Evolutionary conservation across 495 filamentous ascomycete species (phyloP), one percentile per base, ranked within the genome.

Genomic region (Tuber indicum): DNA sequence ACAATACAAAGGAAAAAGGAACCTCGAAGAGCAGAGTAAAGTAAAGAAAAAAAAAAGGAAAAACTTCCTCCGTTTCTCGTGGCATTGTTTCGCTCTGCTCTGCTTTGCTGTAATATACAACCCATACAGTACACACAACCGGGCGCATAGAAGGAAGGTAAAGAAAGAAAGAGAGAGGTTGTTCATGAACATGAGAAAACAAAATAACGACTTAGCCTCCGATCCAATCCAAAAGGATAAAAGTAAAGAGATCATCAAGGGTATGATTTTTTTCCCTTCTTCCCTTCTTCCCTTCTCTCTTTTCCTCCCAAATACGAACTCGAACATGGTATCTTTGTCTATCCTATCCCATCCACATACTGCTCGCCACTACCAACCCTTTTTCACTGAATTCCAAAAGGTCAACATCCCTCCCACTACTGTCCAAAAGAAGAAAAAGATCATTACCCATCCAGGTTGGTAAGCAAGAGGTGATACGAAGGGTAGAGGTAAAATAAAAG

Each of bases 361-460:
- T 66, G 17, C 14, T 36, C 14, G 32, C 58, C 14, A 7, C 14
- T 4, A 52, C 16, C 58, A 36, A 36, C 16, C 14, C n/a, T 36
- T 36, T 62, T 66, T 36, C 58, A 66, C 58, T 17, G 17, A 74
- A 77, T 52, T 77, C 72, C 36, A n/a, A n/a, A 47, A 77, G 74
- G 72, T 70, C 75, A 46, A 41, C n/a, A 74, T 74, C 44, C 72
- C 44, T 19, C 39, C 44, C 12, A 32, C 36, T 42, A 42, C n/a
- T 14, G 36, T 21, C 43, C 69, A 76, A 73, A 52, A 44, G 16
- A 52, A 12, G 1, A 66, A 36, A 62, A 36, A 41, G 39, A 36
- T 36, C 58, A 66, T 71, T 74, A 36, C 75, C 75, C 6, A 44
- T 76, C 36, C 75, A 47, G 36, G 41, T 32, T 43, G 36, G 23